These are phyloP conservation scores for Ophiostoma sp. DNA, from an alignment of 2,329 filamentous ascomycete genomes.

Conservation along the genomic window DNA sequence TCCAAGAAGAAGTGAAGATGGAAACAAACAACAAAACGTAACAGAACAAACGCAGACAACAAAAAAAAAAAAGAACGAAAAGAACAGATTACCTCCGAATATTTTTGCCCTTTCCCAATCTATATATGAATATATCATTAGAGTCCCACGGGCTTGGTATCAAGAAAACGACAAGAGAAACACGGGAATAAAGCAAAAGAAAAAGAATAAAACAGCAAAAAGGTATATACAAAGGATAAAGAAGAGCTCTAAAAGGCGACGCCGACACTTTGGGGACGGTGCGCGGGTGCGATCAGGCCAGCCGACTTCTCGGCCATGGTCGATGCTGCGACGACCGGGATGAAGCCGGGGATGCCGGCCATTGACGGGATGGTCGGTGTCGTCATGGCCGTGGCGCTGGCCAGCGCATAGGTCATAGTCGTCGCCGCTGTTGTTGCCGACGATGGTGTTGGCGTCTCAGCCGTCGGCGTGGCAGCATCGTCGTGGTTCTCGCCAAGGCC, in stretches of 20 bases:
- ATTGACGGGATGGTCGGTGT: conserved; percentile 17
- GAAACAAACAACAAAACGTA: background rate
- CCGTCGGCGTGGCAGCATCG: conserved; percentile 35
- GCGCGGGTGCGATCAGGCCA: conserved; percentile 8
- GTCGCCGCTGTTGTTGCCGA: conserved; percentile 32
- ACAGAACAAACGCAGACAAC: background rate
- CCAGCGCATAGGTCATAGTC: background rate
- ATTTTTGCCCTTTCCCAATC: background rate
- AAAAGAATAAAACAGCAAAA: background rate
- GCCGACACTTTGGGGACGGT: conserved; percentile 41
- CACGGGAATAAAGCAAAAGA: background rate
- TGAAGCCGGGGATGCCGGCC: conserved; percentile 1
- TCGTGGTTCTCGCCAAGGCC: conserved; percentile 35
- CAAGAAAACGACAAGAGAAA: conserved; percentile 7
- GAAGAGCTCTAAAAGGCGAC: conserved; percentile 40
- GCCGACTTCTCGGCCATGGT: conserved; percentile 14
- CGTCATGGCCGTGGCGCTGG: conserved; percentile 11
- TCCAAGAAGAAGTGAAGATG: background rate
- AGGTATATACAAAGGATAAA: background rate
- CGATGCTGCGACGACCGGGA: conserved; percentile 9
- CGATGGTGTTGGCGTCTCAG: conserved; percentile 38
- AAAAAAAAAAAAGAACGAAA: background rate
- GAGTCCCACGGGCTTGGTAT: conserved; percentile 19
- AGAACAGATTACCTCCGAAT: background rate
- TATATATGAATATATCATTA: conserved; percentile 12